phyloP scores from a whole-genome alignment of 441 rosid genomes.

The Sinapis alba region DNA sequence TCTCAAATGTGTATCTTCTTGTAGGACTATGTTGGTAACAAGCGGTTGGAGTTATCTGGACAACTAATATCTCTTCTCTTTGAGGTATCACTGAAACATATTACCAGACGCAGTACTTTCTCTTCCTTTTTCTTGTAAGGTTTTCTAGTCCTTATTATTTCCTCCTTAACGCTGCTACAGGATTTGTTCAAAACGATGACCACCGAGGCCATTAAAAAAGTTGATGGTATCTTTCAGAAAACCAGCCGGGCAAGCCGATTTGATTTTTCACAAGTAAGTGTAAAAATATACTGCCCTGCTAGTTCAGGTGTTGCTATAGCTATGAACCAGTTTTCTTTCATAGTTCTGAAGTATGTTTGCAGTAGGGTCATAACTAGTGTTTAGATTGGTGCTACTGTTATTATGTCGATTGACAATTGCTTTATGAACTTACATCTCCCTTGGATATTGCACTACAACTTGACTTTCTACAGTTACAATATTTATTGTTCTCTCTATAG shows the following conservation, averaged over 20 bases:
- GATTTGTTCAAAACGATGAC: conserved; percentile 93
- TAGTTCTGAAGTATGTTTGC: conserved; percentile 18
- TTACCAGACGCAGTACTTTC: conserved; percentile 17
- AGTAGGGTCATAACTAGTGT: conserved; percentile 15
- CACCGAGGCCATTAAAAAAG: conserved; percentile 53
- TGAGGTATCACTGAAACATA: conserved; percentile 62
- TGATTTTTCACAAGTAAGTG: conserved; percentile 58
- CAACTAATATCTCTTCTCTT: conserved; percentile 91
- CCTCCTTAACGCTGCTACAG: conserved; percentile 43
- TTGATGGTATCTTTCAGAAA: conserved; percentile 53
- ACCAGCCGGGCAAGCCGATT: conserved; percentile 58
- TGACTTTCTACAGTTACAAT: conserved; percentile 7
- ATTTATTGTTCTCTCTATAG: conserved; percentile 12
- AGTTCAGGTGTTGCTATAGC: conserved; percentile 15
- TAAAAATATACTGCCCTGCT: conserved; percentile 3
- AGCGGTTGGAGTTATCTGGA: conserved; percentile 93
- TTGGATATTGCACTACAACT: conserved; percentile 7
- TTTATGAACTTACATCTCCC: conserved; percentile 10
- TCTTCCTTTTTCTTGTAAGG: conserved; percentile 8
- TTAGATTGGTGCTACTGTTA: conserved; percentile 14
- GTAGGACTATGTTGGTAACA: conserved; percentile 98
- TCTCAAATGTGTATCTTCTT: conserved; percentile 26
- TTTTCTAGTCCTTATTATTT: neutral
- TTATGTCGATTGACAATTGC: conserved; percentile 13
- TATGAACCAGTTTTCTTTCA: neutral